Evolutionary conservation across 768 basidiomycete species (phyloP), one percentile per base, ranked within the genome.

Genomic region (Mycena crocata): DNA sequence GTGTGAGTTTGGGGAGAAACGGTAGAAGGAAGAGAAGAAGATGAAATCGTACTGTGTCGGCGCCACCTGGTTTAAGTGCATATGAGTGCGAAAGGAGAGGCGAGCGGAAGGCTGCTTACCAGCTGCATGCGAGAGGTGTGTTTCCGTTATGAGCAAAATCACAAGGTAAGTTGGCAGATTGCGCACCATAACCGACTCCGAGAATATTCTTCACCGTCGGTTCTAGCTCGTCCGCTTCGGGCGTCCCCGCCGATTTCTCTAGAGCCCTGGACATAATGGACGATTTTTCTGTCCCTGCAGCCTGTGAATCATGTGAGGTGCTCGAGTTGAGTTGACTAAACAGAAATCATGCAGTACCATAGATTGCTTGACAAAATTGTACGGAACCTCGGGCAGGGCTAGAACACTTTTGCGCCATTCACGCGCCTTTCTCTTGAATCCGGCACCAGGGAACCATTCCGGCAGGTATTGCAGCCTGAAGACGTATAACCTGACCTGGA

Each of bases 381-480:
- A 80, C 1, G 79, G 79, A 8, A 57, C 26, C 2, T 77, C 62
- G 8, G 73, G 37, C 72, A 80, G 71, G 10, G 60, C 57, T 8
- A 28, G 17, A 3, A 71, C 71, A 3, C 62, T 35, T 6, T 71
- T 57, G 23, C 54, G 59, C 75, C 77, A 78, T 14, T 73, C 63
- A 17, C 63, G 71, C 5, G 82, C 82, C 40, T 74, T 71, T 0
- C 64, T 69, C 62, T 81, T 76, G 71, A 83, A 83, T 14, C 71
- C 76, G 0, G 76, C 75, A 2, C 79, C 77, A 42, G 82, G 81
- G 48, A 82, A 64, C 76, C 79, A 82, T 7, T 61, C 68, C 2
- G 81, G 82, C 3, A 82, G 52, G 42, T 81, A 68, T 59, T 77
- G 77, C n/a, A 84, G 66, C 14, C 74, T 37, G n/a, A 74, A 17